A percentile compares a stretch with the other conserved stretches of the same genome.
Conservation (phyloP, 768 basidiomycete genomes). For the Lactarius akahatsu region DNA sequence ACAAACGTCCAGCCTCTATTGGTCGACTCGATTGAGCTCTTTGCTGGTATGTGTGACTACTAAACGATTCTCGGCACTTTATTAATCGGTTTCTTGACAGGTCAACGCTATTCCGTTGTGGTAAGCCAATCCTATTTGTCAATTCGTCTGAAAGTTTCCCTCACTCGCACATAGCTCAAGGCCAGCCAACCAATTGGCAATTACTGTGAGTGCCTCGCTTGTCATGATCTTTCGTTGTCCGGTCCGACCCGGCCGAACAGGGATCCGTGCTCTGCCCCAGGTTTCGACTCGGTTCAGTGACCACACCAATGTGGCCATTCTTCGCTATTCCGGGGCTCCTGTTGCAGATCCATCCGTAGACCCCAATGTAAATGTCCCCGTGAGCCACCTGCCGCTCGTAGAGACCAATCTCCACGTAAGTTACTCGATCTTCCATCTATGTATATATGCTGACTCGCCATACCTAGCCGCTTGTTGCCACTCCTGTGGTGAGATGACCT, state of each 20-base stretch:
- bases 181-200: conserved; percentile 45
- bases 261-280: conserved; percentile 31
- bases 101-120: conserved; percentile 34
- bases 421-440: not conserved
- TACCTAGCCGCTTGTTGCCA: conserved; percentile 24
- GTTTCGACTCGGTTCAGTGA: conserved; percentile 34
- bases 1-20: conserved; percentile 35
- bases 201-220: conserved; percentile 40
- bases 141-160: not conserved
- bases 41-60: conserved; percentile 36
- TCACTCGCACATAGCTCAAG: conserved; percentile 32
- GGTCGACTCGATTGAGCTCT: conserved; percentile 45
- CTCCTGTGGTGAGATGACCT: conserved; percentile 22
- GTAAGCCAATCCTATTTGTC: conserved; percentile 20
- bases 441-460: not conserved
- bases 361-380: conserved; percentile 23
- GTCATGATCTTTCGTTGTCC: not conserved
- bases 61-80: not conserved
- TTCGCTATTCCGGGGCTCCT: conserved; percentile 40
- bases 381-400: conserved; percentile 20
- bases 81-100: conserved; percentile 6
- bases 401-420: conserved; percentile 31
- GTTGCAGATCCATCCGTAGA: conserved; percentile 35
- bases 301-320: conserved; percentile 41
- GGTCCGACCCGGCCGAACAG: conserved; percentile 4